Evolutionary conservation across 2,329 filamentous ascomycete genomes (phyloP), one percentile per base, ranked within the genome.

Genomic region (Erysiphe pulchra): DNA sequence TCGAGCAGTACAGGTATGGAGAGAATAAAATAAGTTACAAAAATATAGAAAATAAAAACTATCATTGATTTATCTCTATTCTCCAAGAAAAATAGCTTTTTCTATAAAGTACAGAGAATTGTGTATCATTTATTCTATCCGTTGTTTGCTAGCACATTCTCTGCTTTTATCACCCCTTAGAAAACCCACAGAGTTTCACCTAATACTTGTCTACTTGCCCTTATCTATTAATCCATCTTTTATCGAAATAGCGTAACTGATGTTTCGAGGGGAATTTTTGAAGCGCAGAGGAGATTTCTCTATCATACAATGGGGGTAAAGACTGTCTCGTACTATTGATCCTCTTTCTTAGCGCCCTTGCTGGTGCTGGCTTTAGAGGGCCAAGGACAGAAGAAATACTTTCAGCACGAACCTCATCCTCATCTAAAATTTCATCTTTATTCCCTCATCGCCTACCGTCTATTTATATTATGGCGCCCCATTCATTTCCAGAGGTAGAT

Each of bases 281-380:
- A 28, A 90, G 82, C 48, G 71, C 80, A 50, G 69, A 78, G 48
- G 71, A 92, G 58, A 70, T 95, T 49, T 84, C 86, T 5, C 68
- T 95, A 51, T 92, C 87, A 47, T 98, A 94, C 64, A 98, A 98
- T 56, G 90, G 90, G 57, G 90, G 90, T 49, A 98, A 98, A 62
- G 90, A 95, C 68, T 95, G 87, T 56, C 78, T 95, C 16, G 86
- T 95, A 45, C 75, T 95, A 16, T 69, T 95, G 7, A 71, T 94
- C 56, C 68, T 95, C 51, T 83, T 93, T 57, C 76, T 95, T 52
- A 77, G 79, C 50, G 69, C 65, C 52, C 64, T 71, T 7, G 50
- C 53, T 14, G 16, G 31, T 77, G 79, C 50, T 68, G 65, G 52
- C 64, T 28, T 28, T 28, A 7, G 24, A 5, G 24, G 24, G 4